Evolutionary conservation across 805 yeast species (phyloP), one percentile per base, ranked within the genome.

Genomic region (Myxozyma nipponensis): DNA sequence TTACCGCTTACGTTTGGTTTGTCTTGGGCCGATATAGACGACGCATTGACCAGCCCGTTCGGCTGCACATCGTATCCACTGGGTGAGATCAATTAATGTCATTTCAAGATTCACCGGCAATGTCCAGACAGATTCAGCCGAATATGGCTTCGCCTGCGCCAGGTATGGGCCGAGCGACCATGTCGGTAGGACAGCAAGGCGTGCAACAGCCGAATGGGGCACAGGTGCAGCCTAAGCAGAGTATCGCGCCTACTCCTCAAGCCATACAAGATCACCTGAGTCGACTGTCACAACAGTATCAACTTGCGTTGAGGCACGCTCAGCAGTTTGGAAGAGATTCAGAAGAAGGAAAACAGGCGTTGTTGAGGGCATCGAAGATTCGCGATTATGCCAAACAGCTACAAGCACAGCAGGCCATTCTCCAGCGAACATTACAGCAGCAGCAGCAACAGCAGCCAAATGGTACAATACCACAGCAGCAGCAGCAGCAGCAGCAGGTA

Each of bases 201-300:
- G 17, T n/a, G 18, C 47, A 44, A 41, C 48, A 42, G 13, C 47
- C 21, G 19, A 15, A 18, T 44, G 48, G 17, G 18, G 34, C 49
- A 1, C 13, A 19, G 24, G 42, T n/a, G 38, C 38, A 35, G 15
- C 38, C 19, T 5, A 28, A 28, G 32, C 32, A 28, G 13, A 13
- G 32, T 9, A 28, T 28, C 13, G 13, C 13, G 32, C 32, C 32
- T 7, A n/a, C 38, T 13, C 38, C 38, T 7, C 38, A 35, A 35
- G 38, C 51, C 2, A 36, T 47, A 9, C 48, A 49, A 18, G 57
- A 50, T 45, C 57, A 50, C 17, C 41, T 48, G 49, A 15, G 51
- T n/a, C 35, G 50, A 32, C 44, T 48, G 19, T 46, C 55, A 23
- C 58, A 56, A 39, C 59, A 56, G 30, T 48, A 45, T 26, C 54